These are phyloP conservation scores for Wickerhamiella vanderwaltii DNA, from an alignment of 805 yeast species.

Conservation along the genomic window DNA sequence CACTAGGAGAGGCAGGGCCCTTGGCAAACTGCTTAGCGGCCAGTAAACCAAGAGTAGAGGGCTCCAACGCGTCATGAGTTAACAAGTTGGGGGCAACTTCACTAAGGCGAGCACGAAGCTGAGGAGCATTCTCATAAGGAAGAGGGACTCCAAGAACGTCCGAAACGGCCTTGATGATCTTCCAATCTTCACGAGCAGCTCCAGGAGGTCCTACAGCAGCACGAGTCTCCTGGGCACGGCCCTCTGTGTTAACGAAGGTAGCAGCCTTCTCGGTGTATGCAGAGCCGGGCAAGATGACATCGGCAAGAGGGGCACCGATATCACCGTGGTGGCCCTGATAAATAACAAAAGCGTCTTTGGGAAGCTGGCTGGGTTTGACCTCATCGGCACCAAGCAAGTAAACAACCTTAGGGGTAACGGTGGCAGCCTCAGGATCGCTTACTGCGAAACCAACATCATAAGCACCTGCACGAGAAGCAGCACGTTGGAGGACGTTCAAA, in stretches of 20 bases:
- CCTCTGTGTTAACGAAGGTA: conserved; percentile 81
- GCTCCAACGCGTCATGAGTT: conserved; percentile 63
- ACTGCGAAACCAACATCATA: conserved; percentile 69
- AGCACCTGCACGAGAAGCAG: conserved; percentile 81
- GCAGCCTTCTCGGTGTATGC: conserved; percentile 83
- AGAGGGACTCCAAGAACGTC: conserved; percentile 60
- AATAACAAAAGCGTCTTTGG: conserved; percentile 74
- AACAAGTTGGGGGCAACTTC: conserved; percentile 73
- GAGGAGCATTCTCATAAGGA: conserved; percentile 63
- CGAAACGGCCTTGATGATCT: conserved; percentile 67
- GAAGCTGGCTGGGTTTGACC: conserved; percentile 52
- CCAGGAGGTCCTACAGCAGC: conserved; percentile 86
- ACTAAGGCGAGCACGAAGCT: conserved; percentile 55
- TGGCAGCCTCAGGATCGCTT: conserved; percentile 34
- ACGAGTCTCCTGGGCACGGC: conserved; percentile 71
- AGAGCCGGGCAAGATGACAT: conserved; percentile 73
- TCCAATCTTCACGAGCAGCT: conserved; percentile 86
- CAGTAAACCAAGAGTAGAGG: conserved; percentile 45
- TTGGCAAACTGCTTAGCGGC: conserved; percentile 33
- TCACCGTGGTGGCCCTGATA: conserved; percentile 93
- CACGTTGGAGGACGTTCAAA: conserved; percentile 65
- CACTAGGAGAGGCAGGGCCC: conserved; percentile 29
- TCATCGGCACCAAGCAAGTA: conserved; percentile 82
- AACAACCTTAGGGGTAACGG: conserved; percentile 53
- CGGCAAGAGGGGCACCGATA: conserved; percentile 76